Evolutionary conservation across 768 basidiomycete species (phyloP).

Genomic region (Leccinellum luteum): DNA sequence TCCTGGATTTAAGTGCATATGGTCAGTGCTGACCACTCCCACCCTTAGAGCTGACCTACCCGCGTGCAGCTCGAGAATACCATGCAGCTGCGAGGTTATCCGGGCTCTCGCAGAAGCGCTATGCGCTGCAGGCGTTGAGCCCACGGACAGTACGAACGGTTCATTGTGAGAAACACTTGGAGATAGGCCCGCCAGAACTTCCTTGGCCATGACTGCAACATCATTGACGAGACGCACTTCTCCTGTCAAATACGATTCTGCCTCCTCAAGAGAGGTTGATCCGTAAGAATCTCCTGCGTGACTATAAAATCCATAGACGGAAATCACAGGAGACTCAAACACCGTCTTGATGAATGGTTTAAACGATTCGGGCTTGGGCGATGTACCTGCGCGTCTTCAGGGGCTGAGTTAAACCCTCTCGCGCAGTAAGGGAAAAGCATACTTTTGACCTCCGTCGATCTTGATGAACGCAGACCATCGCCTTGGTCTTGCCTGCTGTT

Average conservation of each 20-base stretch:
- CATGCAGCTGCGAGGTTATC: conserved; percentile 49
- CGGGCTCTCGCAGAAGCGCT: conserved; percentile 57
- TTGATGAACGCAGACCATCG: conserved; percentile 82
- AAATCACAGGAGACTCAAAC: conserved; percentile 52
- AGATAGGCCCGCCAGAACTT: conserved; percentile 40
- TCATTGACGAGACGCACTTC: conserved; percentile 72
- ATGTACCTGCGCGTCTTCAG: conserved; percentile 70
- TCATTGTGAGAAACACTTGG: conserved; percentile 34
- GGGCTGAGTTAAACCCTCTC: conserved; percentile 11
- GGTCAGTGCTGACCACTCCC: not conserved
- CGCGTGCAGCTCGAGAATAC: conserved; percentile 73
- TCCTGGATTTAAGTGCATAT: conserved; percentile 36
- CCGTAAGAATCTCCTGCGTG: conserved; percentile 79
- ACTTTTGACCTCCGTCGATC: conserved; percentile 77
- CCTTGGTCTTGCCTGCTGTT: conserved; percentile 34
- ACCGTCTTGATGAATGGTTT: conserved; percentile 50
- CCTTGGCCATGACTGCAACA: conserved; percentile 56
- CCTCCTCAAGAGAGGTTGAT: conserved; percentile 65
- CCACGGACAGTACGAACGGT: conserved; percentile 73
- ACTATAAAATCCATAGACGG: conserved; percentile 80
- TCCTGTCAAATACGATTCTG: conserved; percentile 59
- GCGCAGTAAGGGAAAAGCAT: conserved; percentile 25
- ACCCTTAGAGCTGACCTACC: conserved; percentile 36
- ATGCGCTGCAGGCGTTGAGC: conserved; percentile 87
- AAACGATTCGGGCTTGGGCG: conserved; percentile 52